A percentile compares a stretch with the other conserved stretches of the same genome.
phyloP scores from a whole-genome alignment of 805 yeast species.

The Cyberlindnera lachancei region DNA sequence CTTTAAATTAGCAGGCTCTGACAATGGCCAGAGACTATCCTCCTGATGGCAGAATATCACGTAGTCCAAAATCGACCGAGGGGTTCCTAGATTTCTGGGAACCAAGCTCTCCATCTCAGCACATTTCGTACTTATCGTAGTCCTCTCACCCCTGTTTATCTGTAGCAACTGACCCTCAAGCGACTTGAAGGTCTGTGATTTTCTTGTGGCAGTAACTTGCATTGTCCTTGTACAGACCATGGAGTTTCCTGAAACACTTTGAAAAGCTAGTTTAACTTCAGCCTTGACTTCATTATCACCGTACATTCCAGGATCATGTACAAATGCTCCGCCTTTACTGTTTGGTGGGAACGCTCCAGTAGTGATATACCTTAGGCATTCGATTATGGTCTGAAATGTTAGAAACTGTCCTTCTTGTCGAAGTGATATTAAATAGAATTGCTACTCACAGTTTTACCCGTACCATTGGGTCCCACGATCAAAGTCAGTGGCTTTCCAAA shows the following conservation, averaged over 20 bases:
- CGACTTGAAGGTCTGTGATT: slow-evolving; percentile 69
- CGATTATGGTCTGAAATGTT: slow-evolving; percentile 61
- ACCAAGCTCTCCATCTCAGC: slow-evolving; percentile 78
- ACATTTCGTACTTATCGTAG: slow-evolving; percentile 71
- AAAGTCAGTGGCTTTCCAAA: slow-evolving; percentile 87
- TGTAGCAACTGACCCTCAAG: slow-evolving; percentile 81
- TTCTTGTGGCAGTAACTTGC: slow-evolving; percentile 60
- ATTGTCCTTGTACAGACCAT: slow-evolving; percentile 86
- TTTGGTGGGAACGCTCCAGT: slow-evolving; percentile 97
- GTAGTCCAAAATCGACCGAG: slow-evolving; percentile 79
- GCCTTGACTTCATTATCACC: slow-evolving; percentile 77
- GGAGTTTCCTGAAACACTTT: slow-evolving; percentile 59
- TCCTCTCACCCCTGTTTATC: slow-evolving; percentile 56
- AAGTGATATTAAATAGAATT: not conserved
- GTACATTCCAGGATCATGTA: slow-evolving; percentile 82
- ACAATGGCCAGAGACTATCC: slow-evolving; percentile 92
- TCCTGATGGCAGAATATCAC: slow-evolving; percentile 98
- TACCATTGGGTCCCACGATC: slow-evolving; percentile 93
- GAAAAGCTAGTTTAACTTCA: slow-evolving; percentile 83
- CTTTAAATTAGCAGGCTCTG: slow-evolving; percentile 84
- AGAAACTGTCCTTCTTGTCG: not conserved
- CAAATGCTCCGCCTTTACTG: slow-evolving; percentile 91
- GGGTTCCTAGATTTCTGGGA: slow-evolving; percentile 81
- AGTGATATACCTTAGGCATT: slow-evolving; percentile 87
- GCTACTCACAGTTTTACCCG: slow-evolving; percentile 68